Conservation (phyloP, 805 yeast genomes). For the Lipomyces starkeyi region DNA sequence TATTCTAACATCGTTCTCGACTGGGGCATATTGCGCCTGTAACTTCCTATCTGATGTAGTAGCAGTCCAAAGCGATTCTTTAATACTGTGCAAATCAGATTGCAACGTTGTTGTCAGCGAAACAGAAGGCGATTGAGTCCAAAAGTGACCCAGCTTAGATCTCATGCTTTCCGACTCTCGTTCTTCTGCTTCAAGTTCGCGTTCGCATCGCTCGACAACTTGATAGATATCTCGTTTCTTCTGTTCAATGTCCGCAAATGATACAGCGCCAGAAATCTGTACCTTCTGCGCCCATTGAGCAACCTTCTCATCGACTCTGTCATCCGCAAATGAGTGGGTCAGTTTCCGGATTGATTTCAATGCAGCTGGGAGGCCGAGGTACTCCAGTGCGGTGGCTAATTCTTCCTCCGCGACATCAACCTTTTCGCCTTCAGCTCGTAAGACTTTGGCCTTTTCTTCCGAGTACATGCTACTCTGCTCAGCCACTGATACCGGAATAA, state of each 20-base stretch:
- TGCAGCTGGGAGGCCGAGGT: constrained; percentile 73
- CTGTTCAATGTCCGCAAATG: constrained; percentile 32
- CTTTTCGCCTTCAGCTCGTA: constrained; percentile 75
- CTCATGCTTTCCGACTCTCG: constrained; percentile 47
- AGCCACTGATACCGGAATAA: constrained; percentile 85
- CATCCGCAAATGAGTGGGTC: constrained; percentile 23
- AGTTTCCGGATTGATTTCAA: constrained; percentile 57
- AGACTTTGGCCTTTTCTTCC: constrained; percentile 80
- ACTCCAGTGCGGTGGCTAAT: constrained; percentile 77
- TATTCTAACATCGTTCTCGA: constrained; percentile 51
- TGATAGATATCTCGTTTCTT: constrained; percentile 33
- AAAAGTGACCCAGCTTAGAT: constrained; percentile 47
- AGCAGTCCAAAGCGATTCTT: constrained; percentile 49
- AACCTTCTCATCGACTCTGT: constrained; percentile 27
- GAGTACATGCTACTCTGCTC: constrained; percentile 87
- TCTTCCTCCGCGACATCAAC: constrained; percentile 82
- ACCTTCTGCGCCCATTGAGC: constrained; percentile 28
- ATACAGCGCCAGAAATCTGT: constrained; percentile 37
- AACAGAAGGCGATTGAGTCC: constrained; percentile 50
- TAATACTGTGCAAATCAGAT: constrained; percentile 43
- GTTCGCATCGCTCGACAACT: constrained; percentile 44
- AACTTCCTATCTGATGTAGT: constrained; percentile 60
- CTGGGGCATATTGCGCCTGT: constrained; percentile 56
- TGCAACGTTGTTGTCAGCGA: constrained; percentile 42
- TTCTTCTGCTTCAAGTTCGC: constrained; percentile 46